Conservation (phyloP, 495 filamentous ascomycete genomes). For the Pyrenopolyporus hunteri region DNA sequence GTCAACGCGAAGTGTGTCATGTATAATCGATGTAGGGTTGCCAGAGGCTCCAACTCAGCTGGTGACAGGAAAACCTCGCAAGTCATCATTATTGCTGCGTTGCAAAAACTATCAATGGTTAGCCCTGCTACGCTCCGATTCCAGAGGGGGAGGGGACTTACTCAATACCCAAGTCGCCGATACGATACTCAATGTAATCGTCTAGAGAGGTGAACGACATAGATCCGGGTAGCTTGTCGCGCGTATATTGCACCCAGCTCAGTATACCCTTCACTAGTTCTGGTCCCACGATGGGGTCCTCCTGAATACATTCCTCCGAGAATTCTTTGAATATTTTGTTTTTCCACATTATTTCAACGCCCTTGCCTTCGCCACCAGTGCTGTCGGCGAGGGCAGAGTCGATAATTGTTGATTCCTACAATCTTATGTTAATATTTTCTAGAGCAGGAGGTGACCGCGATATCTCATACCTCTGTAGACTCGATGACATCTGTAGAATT, state of each 20-base stretch:
- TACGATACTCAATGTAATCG: conserved; percentile 7
- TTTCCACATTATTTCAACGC: no score
- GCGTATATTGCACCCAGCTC: conserved; percentile 14
- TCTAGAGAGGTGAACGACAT: conserved; percentile 2
- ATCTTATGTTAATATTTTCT: no score
- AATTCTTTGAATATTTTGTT: conserved; percentile 17
- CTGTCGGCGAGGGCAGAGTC: no score
- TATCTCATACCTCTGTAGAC: conserved; percentile 1
- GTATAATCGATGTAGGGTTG: no score
- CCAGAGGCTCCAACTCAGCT: no score
- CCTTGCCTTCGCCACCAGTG: no score
- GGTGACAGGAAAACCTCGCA: conserved; percentile 8
- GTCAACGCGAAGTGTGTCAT: no score
- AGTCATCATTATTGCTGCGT: conserved; percentile 9
- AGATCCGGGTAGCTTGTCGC: background rate
- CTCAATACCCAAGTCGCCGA: conserved; percentile 10
- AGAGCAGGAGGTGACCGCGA: background rate
- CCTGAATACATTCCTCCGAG: background rate
- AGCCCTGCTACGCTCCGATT: background rate
- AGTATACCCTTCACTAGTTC: conserved; percentile 1
- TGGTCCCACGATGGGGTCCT: conserved; percentile 3
- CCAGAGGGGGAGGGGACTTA: background rate
- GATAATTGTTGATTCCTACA: no score
- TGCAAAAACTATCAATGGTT: conserved; percentile 7
- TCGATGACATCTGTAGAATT: conserved; percentile 8